Base-by-base conservation (phyloP, 2,329 filamentous ascomycete genomes). In the Periglandula ipomoeae region DNA sequence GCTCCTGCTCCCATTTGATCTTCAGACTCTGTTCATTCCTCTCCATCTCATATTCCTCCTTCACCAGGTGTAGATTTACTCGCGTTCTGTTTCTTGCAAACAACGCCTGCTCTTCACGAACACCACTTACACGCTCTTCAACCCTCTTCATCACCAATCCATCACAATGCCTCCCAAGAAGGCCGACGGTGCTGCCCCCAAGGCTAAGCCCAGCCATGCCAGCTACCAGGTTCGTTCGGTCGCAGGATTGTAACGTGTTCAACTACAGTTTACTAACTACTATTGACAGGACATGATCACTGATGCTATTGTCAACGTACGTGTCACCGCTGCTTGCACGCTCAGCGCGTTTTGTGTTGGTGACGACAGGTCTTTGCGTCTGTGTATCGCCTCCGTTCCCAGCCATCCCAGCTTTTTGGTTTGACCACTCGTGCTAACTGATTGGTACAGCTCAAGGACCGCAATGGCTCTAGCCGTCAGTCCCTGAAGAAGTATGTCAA, bases 381-480 rank as follows among this genome's bases (percentile, higher is more conserved):
- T n/a, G 19, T 23, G 30, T 27, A 23, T 15, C 24, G 17, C 24
- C 15, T 24, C 27, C 17, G 30, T 17, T n/a, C n/a, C 30, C 4
- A 32, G 30, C 30, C 30, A 32, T 15, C 7, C 15, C 44, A 4
- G 19, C 2, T 5, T 26, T 38, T 6, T 11, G 5, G 9, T 27
- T 10, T 23, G 9, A 43, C 27, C 44, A 44, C 52, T 55, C 54
- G 54, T 48, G 44, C 71, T 77, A 62, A 78, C 66, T 51, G 52
- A n/a, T 17, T 24, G 20, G 9, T 17, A 60, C 55, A 81, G 78
- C 76, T 81, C 58, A 81, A 81, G 68, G 77, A 81, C 55, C 75
- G 78, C 61, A 80, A 80, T 60, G 78, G 78, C 52, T 80, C 77
- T 20, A 79, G 77, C 67, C 78, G 78, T 53, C 78, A 79, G 64